phyloP scores from a whole-genome alignment of 768 basidiomycete genomes.

The Russula emetica region DNA sequence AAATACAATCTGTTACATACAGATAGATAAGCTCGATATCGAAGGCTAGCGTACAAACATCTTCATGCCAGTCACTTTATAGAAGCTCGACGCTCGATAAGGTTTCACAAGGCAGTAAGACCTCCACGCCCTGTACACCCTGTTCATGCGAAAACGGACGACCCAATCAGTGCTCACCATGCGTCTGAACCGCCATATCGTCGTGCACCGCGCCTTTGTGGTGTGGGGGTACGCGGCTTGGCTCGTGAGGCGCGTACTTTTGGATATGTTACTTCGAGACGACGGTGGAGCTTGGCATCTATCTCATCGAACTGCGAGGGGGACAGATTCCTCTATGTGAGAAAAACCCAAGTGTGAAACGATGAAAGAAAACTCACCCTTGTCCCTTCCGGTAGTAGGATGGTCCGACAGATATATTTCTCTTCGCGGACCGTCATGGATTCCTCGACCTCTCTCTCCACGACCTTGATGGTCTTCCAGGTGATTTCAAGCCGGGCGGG shows the following conservation, averaged over 20 bases:
- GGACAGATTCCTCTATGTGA: slow-evolving; percentile 6
- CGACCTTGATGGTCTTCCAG: slow-evolving; percentile 57
- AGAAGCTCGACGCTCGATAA: slow-evolving; percentile 12
- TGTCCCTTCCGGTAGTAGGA: slow-evolving; percentile 71
- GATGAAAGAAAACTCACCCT: slow-evolving; percentile 41
- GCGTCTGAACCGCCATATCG: slow-evolving; percentile 18
- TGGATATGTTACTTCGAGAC: slow-evolving; percentile 63
- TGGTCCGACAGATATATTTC: slow-evolving; percentile 59
- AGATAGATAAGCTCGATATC: slow-evolving; percentile 24
- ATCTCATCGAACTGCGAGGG: slow-evolving; percentile 64
- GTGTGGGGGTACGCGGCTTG: slow-evolving; percentile 23
- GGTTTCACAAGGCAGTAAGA: slow-evolving; percentile 3
- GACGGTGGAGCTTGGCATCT: slow-evolving; percentile 58
- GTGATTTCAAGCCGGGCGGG: slow-evolving; percentile 53
- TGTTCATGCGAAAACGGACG: slow-evolving; percentile 3
- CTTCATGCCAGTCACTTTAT: slow-evolving; percentile 10
- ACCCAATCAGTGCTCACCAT: slow-evolving; percentile 14
- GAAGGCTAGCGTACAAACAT: slow-evolving; percentile 22
- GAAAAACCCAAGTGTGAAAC: neutral
- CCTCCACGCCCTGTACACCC: slow-evolving; percentile 11
- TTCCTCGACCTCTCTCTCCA: slow-evolving; percentile 55
- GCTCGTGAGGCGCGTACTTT: slow-evolving; percentile 28
- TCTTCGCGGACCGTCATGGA: slow-evolving; percentile 57
- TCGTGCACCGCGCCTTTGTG: slow-evolving; percentile 18
- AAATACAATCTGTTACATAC: slow-evolving; percentile 24